Conservation (phyloP, 208 protist genomes). For the Naegleria fowleri region DNA sequence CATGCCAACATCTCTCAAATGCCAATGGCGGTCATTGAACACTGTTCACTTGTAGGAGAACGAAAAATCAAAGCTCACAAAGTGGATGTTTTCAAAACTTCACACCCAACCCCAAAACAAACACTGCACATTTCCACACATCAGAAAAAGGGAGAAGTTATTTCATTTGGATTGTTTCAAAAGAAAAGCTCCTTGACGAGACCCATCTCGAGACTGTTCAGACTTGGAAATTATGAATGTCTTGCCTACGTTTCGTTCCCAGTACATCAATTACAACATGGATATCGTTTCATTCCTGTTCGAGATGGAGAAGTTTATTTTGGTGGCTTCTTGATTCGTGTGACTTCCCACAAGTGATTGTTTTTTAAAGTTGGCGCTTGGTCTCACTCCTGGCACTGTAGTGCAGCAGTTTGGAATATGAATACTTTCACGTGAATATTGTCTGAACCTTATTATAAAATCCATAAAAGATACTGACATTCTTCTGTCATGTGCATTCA, state of each 20-base stretch:
- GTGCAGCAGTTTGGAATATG: too few species aligned
- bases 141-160: not conserved
- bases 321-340: not conserved
- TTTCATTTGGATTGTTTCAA: conserved; percentile 4
- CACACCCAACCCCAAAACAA: not conserved
- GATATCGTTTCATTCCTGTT: not conserved
- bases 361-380: too few species aligned
- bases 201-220: not conserved
- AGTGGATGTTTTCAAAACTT: not conserved
- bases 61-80: not conserved
- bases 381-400: too few species aligned
- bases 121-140: not conserved
- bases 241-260: not conserved
- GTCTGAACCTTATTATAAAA: too few species aligned
- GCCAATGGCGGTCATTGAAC: not conserved
- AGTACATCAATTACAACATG: not conserved
- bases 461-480: too few species aligned
- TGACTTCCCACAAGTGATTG: not conserved
- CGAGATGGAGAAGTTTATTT: not conserved
- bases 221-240: not conserved
- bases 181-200: not conserved
- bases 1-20: not conserved
- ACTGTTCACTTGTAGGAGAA: not conserved
- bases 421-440: too few species aligned
- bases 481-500: too few species aligned